Evolutionary conservation across 2,329 filamentous ascomycete species (phyloP).

Genomic region (Zymoseptoria pseudotritici): DNA sequence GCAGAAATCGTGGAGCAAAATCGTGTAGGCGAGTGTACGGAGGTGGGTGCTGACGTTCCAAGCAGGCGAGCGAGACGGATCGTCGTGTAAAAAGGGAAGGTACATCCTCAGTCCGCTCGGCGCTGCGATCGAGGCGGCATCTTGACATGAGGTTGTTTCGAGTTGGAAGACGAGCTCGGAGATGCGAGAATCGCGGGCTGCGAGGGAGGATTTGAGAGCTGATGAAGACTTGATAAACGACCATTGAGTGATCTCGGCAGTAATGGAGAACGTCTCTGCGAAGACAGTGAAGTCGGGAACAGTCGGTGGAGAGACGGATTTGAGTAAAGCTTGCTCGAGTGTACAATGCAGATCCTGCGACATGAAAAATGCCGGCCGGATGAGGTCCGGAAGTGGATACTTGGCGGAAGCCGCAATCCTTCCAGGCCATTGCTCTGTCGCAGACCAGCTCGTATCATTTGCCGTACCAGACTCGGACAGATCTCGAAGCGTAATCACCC

Average conservation of each 20-base stretch:
- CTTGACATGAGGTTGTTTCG: too few relatives aligned
- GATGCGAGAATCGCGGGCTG: constrained; percentile 10
- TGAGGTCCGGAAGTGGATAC: constrained; percentile 20
- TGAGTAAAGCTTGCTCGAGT: constrained; percentile 17
- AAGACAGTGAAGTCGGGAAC: constrained; percentile 9
- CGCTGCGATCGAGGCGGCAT: too few relatives aligned
- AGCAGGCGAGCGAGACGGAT: constrained; percentile 35
- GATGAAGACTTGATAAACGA: constrained; percentile 1
- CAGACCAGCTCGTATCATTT: constrained; percentile 25
- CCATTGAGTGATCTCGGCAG: constrained; percentile 3
- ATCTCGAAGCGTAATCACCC: constrained; percentile 62
- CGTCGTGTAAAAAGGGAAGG: constrained; percentile 54
- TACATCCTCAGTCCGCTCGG: constrained; percentile 45
- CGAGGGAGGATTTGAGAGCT: constrained; percentile 1
- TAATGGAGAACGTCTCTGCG: constrained; percentile 7
- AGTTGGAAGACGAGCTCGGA: constrained; percentile 45
- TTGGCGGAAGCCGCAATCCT: constrained; percentile 41
- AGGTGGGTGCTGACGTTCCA: constrained; percentile 34
- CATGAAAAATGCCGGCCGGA: constrained; percentile 37
- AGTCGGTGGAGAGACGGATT: background rate
- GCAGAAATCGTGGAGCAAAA: constrained; percentile 22
- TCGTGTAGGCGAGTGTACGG: constrained; percentile 34
- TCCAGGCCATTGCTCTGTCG: constrained; percentile 34
- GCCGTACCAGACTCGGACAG: constrained; percentile 36
- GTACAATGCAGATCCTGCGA: constrained; percentile 26